Conservation (phyloP, 1,284 basidiomycete species). For the Pseudozyma sp. region DNA sequence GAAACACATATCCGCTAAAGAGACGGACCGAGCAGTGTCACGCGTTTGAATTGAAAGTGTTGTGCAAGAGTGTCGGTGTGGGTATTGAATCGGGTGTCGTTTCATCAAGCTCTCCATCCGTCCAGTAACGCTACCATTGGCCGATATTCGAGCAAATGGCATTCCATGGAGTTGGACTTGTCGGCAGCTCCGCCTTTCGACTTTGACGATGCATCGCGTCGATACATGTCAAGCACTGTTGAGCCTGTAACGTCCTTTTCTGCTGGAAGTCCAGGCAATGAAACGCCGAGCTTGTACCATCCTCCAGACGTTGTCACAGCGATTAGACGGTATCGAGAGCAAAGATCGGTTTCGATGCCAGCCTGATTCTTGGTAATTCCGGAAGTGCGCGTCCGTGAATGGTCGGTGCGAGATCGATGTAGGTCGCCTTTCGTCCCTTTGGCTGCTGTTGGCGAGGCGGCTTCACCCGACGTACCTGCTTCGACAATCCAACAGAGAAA, state of each 20-base stretch:
- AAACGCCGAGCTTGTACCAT: constrained; percentile 58
- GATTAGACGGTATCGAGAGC: constrained; percentile 34
- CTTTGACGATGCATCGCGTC: constrained; percentile 20
- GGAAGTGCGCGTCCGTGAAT: constrained; percentile 1
- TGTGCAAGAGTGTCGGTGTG: background rate
- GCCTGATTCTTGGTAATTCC: background rate
- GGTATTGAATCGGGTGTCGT: background rate
- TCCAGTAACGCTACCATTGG: constrained; percentile 40
- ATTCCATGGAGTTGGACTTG: constrained; percentile 20
- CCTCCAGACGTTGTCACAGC: constrained; percentile 61
- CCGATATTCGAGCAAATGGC: constrained; percentile 33
- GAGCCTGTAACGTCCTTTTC: constrained; percentile 11
- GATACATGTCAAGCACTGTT: constrained; percentile 59
- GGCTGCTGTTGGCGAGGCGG: background rate
- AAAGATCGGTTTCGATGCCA: background rate
- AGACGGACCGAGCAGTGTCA: background rate
- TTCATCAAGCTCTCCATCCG: constrained; percentile 28
- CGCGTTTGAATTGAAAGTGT: background rate
- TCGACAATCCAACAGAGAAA: constrained; percentile 56
- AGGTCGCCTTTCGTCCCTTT: background rate
- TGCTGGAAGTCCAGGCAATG: constrained; percentile 1
- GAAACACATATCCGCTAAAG: background rate
- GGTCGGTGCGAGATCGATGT: constrained; percentile 4
- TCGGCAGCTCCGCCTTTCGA: constrained; percentile 4
- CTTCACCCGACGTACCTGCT: background rate